Conservation (phyloP, 306 rosid genomes). For the Lathyrus aphaca region DNA sequence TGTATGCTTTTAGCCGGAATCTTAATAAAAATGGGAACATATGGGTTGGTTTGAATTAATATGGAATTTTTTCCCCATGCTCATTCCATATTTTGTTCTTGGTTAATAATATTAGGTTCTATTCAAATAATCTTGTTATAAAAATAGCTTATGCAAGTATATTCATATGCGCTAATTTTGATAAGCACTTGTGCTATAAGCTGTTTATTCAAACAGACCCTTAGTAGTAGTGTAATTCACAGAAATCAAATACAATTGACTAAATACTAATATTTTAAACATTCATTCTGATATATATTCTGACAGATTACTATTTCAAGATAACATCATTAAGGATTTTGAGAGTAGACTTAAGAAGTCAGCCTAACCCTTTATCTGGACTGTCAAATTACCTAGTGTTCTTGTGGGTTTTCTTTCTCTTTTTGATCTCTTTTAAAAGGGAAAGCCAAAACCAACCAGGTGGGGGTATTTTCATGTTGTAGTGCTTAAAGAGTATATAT, state of each 20-base stretch:
- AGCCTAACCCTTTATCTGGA: slow-evolving; percentile 5
- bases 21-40: no score
- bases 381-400: slow-evolving; percentile 3
- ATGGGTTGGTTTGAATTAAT: no score
- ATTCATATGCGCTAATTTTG: no score
- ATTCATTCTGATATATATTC: slow-evolving; percentile 2
- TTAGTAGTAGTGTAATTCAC: neutral
- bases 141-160: no score
- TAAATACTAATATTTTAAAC: neutral
- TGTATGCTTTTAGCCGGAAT: no score
- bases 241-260: slow-evolving; percentile 6
- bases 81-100: neutral
- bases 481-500: slow-evolving; percentile 2
- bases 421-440: neutral
- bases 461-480: neutral
- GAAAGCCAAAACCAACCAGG: neutral
- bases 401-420: neutral
- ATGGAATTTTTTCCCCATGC: neutral
- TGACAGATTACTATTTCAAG: slow-evolving; percentile 16
- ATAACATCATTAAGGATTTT: neutral
- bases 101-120: neutral
- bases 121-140: neutral
- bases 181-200: no score
- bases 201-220: no score
- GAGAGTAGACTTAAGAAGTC: slow-evolving; percentile 1